Evolutionary conservation across 2,329 filamentous ascomycete genomes (phyloP).

Genomic region (Microdochium nivale): DNA sequence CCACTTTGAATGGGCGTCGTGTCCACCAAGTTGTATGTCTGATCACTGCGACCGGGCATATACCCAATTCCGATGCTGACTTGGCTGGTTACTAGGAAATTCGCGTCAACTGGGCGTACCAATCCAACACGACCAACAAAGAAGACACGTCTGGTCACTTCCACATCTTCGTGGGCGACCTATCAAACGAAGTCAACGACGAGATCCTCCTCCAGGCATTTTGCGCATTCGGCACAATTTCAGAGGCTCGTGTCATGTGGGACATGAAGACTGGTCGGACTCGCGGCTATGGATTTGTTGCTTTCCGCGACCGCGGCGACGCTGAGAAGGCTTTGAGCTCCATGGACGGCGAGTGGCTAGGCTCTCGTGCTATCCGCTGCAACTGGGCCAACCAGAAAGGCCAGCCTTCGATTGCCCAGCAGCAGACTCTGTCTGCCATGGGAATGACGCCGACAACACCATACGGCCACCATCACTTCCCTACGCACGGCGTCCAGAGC

Average conservation of each 20-base stretch:
- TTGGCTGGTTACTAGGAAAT: slow-evolving; percentile 63
- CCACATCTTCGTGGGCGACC: slow-evolving; percentile 96
- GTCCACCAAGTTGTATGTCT: slow-evolving; percentile 84
- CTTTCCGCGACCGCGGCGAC: slow-evolving; percentile 87
- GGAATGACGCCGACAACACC: slow-evolving; percentile 96
- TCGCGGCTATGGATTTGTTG: slow-evolving; percentile 94
- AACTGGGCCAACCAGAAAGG: slow-evolving; percentile 99
- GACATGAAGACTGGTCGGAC: slow-evolving; percentile 99
- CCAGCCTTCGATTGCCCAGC: slow-evolving; percentile 97
- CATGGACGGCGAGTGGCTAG: slow-evolving; percentile 99
- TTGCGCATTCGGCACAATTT: slow-evolving; percentile 90
- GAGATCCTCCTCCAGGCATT: slow-evolving; percentile 91
- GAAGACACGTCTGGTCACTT: slow-evolving; percentile 98
- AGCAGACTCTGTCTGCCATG: slow-evolving; percentile 94
- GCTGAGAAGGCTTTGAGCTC: slow-evolving; percentile 93
- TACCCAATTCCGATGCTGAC: background rate
- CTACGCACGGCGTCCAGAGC: slow-evolving; percentile 90
- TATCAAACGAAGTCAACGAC: slow-evolving; percentile 98
- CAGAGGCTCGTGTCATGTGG: slow-evolving; percentile 99
- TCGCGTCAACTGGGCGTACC: slow-evolving; percentile 98
- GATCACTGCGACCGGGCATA: background rate
- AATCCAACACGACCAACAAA: slow-evolving; percentile 88
- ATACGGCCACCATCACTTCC: slow-evolving; percentile 96
- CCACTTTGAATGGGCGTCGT: slow-evolving; percentile 87
- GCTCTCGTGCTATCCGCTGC: slow-evolving; percentile 94